Evolutionary conservation across 75 land plant species (phyloP).

Genomic region (Isoetes taiwanensis): DNA sequence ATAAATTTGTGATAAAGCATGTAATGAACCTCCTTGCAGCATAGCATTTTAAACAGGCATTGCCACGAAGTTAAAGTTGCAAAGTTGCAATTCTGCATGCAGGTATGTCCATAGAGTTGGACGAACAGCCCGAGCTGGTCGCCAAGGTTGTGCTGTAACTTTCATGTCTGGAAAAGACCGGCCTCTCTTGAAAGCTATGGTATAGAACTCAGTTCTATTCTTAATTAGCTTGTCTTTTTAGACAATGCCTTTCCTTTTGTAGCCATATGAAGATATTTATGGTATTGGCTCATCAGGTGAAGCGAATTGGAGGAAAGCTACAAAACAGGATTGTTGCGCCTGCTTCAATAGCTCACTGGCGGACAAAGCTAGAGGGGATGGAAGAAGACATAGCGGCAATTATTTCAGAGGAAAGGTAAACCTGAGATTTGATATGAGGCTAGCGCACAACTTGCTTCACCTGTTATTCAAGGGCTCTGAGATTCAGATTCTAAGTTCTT

Average conservation of each 20-base stretch:
- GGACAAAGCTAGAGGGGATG: slow-evolving; percentile 55
- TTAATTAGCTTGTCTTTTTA: neutral
- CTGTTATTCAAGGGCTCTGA: neutral
- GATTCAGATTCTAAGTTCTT: neutral
- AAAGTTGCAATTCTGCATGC: no score
- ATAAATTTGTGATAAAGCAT: no score
- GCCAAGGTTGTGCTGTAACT: slow-evolving; percentile 92
- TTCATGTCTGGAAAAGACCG: slow-evolving; percentile 82
- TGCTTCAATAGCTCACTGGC: slow-evolving; percentile 64
- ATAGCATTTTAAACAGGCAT: no score
- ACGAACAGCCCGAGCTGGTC: slow-evolving; percentile 95
- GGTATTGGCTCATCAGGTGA: slow-evolving; percentile 33
- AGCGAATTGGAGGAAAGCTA: slow-evolving; percentile 67
- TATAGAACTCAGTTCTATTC: slow-evolving; percentile 14
- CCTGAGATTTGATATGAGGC: neutral
- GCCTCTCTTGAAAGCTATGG: slow-evolving; percentile 65
- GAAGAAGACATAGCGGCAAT: slow-evolving; percentile 73
- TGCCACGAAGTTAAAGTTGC: no score
- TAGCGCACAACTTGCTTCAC: neutral
- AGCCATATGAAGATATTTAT: neutral
- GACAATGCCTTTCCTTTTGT: neutral
- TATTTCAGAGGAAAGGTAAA: slow-evolving; percentile 71
- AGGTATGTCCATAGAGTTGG: slow-evolving; percentile 98
- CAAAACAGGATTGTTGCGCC: slow-evolving; percentile 67
- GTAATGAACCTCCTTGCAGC: no score